phyloP scores from a whole-genome alignment of 345 rosid species.

The Lepidium sativum region DNA sequence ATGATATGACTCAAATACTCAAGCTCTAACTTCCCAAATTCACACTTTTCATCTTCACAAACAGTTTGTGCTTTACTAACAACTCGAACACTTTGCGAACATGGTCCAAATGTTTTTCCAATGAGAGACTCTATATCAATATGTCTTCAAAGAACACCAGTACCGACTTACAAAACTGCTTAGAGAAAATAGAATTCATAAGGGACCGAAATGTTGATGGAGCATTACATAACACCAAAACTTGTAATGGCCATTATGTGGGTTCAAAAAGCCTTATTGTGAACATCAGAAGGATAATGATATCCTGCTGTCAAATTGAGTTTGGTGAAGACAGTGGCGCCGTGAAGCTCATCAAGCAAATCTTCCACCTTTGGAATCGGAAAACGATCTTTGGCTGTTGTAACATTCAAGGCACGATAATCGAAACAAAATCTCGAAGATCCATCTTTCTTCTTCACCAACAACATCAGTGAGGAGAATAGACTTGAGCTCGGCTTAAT shows the following conservation, averaged over 20 bases:
- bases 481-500: neutral
- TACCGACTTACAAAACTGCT: too few relatives aligned
- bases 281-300: neutral
- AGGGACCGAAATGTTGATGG: too few relatives aligned
- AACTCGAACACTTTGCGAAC: too few relatives aligned
- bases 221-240: neutral
- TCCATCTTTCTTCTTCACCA: neutral
- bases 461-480: neutral
- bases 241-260: neutral
- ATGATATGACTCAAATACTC: too few relatives aligned
- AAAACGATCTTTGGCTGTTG: neutral
- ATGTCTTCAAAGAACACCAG: too few relatives aligned
- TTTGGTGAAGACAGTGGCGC: neutral
- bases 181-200: too few relatives aligned
- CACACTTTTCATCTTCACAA: too few relatives aligned
- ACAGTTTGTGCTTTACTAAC: too few relatives aligned
- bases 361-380: neutral
- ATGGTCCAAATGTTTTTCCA: too few relatives aligned
- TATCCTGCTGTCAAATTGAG: neutral
- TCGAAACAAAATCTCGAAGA: neutral
- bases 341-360: neutral
- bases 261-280: neutral
- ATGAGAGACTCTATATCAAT: too few relatives aligned
- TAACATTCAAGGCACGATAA: neutral
- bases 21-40: too few relatives aligned